Conservation (phyloP, 441 rosid species). For the Brassica balearica region DNA sequence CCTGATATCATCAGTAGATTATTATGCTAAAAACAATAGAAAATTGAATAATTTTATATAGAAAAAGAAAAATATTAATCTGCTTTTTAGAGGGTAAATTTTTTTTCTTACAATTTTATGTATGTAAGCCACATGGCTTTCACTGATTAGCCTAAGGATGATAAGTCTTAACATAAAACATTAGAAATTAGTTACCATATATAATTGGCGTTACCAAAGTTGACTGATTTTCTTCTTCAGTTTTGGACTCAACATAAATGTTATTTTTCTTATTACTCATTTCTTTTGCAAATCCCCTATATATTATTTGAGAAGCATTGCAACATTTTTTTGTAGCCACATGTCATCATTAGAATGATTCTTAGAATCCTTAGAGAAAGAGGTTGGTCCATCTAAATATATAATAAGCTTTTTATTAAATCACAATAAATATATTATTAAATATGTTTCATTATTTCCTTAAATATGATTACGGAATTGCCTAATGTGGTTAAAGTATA, state of each 20-base stretch:
- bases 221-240: not conserved
- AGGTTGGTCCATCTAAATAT: too few relatives aligned
- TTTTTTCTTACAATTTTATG: not conserved
- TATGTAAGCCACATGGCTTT: not conserved
- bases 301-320: too few relatives aligned
- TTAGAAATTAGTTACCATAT: not conserved
- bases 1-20: not conserved
- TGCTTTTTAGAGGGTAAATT: not conserved
- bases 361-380: too few relatives aligned
- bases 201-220: not conserved
- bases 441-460: too few relatives aligned
- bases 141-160: not conserved
- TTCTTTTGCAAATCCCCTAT: not conserved
- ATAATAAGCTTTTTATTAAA: too few relatives aligned
- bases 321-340: too few relatives aligned
- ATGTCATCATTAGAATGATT: too few relatives aligned
- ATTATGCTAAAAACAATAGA: not conserved
- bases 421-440: too few relatives aligned
- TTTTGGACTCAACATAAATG: not conserved
- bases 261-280: not conserved
- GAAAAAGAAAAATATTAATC: not conserved
- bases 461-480: too few relatives aligned
- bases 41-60: not conserved
- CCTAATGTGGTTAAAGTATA: too few relatives aligned
- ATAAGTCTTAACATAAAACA: not conserved